Percentiles rank a stretch among this genome's conserved stretches.
phyloP scores from a whole-genome alignment of 1,284 basidiomycete species.

The Marasmius oreades region DNA sequence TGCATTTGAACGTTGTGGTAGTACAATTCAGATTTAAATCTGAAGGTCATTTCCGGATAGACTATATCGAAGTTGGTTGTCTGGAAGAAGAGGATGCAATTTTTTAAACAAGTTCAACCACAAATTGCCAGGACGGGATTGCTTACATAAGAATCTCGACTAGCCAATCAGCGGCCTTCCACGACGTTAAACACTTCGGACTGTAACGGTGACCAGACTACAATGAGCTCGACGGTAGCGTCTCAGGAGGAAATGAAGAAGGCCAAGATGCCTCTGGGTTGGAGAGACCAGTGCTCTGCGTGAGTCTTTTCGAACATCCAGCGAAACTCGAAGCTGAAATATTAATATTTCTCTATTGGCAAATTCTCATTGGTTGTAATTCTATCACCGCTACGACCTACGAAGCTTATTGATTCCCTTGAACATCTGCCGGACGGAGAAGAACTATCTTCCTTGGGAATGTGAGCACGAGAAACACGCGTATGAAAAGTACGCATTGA shows the following conservation, averaged over 20 bases:
- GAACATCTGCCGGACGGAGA: conserved; percentile 75
- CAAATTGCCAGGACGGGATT: not conserved
- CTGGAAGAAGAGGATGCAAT: not conserved
- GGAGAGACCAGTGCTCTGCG: conserved; percentile 92
- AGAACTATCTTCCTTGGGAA: conserved; percentile 76
- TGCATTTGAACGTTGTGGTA: not conserved
- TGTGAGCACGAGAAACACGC: conserved; percentile 77
- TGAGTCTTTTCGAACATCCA: conserved; percentile 40
- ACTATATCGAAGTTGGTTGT: too few relatives aligned
- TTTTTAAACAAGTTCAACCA: not conserved
- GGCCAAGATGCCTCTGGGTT: conserved; percentile 74
- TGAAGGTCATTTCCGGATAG: not conserved
- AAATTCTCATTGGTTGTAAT: not conserved
- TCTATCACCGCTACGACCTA: not conserved
- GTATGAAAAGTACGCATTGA: conserved; percentile 65
- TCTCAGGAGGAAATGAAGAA: conserved; percentile 82
- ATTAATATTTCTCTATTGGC: too few relatives aligned
- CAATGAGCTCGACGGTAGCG: conserved; percentile 60
- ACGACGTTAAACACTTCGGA: not conserved
- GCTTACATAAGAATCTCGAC: not conserved
- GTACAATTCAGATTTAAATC: not conserved
- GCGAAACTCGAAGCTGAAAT: conserved; percentile 1
- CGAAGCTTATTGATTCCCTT: conserved; percentile 80
- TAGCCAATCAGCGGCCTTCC: not conserved
- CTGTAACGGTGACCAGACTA: not conserved